Conservation (phyloP, 345 rosid genomes). For the Linum lewisii region DNA sequence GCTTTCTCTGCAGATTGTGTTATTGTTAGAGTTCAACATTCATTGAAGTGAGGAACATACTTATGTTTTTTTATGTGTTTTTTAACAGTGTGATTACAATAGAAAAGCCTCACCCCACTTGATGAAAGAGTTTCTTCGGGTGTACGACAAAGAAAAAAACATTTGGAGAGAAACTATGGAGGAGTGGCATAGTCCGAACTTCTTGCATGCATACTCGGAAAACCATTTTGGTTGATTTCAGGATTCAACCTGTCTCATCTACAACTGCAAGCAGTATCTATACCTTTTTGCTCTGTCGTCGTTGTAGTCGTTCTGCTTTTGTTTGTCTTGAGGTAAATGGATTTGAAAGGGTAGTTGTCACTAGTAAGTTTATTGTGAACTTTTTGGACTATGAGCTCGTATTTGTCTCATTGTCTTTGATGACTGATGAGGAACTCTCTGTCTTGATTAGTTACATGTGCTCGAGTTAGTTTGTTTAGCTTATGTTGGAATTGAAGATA, state of each 20-base stretch:
- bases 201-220: conserved; percentile 58
- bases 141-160: conserved; percentile 55
- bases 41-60: background rate
- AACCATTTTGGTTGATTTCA: conserved; percentile 28
- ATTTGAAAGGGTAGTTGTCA: background rate
- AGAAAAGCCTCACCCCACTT: conserved; percentile 49
- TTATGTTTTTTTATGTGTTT: conserved; percentile 12
- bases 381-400: background rate
- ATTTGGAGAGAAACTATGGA: conserved; percentile 83
- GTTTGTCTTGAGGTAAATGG: conserved; percentile 85
- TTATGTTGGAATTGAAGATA: background rate
- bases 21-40: background rate
- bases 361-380: background rate
- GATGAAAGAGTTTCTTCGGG: conserved; percentile 64
- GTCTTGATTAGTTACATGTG: background rate
- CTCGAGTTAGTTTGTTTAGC: background rate
- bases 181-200: conserved; percentile 64
- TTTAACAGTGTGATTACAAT: conserved; percentile 35
- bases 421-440: background rate
- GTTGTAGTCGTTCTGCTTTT: conserved; percentile 70
- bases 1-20: background rate
- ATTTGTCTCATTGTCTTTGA: background rate
- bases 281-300: conserved; percentile 73
- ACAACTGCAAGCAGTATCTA: conserved; percentile 85
- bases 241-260: conserved; percentile 85